Evolutionary conservation across 805 yeast genomes (phyloP).

Genomic region (Pichia kluyveri): DNA sequence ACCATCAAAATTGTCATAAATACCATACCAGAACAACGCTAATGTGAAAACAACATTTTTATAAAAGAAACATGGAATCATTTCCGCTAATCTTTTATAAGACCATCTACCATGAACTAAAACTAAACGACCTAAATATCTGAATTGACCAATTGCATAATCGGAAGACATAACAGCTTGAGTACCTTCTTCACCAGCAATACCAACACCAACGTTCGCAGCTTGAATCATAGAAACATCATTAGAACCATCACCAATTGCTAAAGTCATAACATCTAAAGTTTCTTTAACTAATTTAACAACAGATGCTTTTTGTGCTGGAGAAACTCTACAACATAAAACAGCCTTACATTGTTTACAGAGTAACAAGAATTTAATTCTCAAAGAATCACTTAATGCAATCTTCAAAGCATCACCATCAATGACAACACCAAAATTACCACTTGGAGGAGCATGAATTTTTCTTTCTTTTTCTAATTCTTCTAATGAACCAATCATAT

Average conservation of each 20-base stretch:
- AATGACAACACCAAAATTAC: conserved; percentile 59
- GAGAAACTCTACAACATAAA: conserved; percentile 80
- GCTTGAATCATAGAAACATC: conserved; percentile 90
- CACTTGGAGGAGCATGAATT: conserved; percentile 59
- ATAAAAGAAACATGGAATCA: conserved; percentile 76
- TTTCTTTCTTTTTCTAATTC: conserved; percentile 49
- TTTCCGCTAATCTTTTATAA: conserved; percentile 69
- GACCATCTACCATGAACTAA: conserved; percentile 85
- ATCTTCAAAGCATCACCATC: conserved; percentile 72
- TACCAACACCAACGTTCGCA: conserved; percentile 83
- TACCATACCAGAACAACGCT: conserved; percentile 74
- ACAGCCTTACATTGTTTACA: conserved; percentile 80
- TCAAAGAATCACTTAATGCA: conserved; percentile 33
- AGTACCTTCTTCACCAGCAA: conserved; percentile 87
- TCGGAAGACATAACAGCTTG: conserved; percentile 87
- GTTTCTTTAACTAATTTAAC: conserved; percentile 68
- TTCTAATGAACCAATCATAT: conserved; percentile 47
- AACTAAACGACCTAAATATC: conserved; percentile 56
- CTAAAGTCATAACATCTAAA: conserved; percentile 73
- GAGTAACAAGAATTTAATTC: conserved; percentile 53
- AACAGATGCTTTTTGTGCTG: conserved; percentile 81
- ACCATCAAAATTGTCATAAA: conserved; percentile 69
- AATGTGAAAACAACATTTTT: conserved; percentile 70
- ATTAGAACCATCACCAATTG: conserved; percentile 84
- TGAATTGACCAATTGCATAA: conserved; percentile 77